These are phyloP conservation scores for Lyophyllum shimeji DNA, from an alignment of 768 basidiomycete species.

Conservation along the genomic window DNA sequence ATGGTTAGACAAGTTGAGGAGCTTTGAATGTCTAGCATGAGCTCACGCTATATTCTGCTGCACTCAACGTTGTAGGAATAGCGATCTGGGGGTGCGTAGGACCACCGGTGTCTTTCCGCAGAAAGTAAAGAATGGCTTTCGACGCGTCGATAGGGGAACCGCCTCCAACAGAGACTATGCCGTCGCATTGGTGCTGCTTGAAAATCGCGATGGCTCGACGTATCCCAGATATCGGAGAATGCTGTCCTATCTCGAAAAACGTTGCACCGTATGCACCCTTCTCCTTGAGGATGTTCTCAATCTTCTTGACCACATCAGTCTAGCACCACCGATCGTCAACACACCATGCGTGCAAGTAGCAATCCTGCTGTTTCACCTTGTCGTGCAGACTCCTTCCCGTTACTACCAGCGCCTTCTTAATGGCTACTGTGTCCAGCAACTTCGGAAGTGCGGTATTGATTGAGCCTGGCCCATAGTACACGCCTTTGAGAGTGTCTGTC, in stretches of 20 bases:
- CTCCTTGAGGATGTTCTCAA: conserved; percentile 56
- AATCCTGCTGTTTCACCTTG: conserved; percentile 43
- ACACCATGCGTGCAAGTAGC: not conserved
- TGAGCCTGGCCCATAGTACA: conserved; percentile 75
- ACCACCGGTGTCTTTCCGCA: conserved; percentile 56
- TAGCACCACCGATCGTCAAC: conserved; percentile 21
- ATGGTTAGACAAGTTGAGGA: no score
- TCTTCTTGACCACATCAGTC: conserved; percentile 60
- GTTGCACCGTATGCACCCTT: conserved; percentile 62
- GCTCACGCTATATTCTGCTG: conserved; percentile 70
- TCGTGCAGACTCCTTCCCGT: conserved; percentile 68
- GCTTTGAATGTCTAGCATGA: not conserved
- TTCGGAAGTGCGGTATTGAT: conserved; percentile 62
- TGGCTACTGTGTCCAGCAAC: conserved; percentile 52
- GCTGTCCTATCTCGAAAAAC: conserved; percentile 73
- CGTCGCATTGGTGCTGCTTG: conserved; percentile 57
- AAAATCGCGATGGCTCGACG: conserved; percentile 53
- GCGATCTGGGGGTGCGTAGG: conserved; percentile 65
- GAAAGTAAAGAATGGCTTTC: conserved; percentile 67
- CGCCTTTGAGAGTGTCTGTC: conserved; percentile 63
- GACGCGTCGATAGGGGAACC: conserved; percentile 80
- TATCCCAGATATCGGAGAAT: conserved; percentile 69
- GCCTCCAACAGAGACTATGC: conserved; percentile 74
- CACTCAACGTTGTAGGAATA: conserved; percentile 80
- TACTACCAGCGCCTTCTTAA: conserved; percentile 65